Base-by-base conservation (phyloP, 2,329 filamentous ascomycete species). In the Xylariaceae sp. region DNA sequence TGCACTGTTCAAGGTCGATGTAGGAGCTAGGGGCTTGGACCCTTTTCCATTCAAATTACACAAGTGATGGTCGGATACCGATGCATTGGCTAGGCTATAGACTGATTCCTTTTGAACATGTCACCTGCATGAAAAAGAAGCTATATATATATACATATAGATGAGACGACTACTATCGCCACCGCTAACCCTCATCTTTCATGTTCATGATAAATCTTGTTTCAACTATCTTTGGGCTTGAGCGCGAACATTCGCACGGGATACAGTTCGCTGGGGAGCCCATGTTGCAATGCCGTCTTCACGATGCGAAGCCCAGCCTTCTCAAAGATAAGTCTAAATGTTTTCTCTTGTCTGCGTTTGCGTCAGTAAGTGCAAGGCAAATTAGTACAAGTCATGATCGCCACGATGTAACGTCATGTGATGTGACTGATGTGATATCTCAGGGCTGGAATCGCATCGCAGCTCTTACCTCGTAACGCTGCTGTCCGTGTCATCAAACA, bases 231-330 rank as follows among this genome's bases (percentile, higher is more conserved):
- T 50, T 61, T 60, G 3, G 85, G 83, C 62, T 82, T 84, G 63
- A 96, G 72, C 1, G 90, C 92, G 73, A 92, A 96, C 70, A 87
- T 88, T 64, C 84, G 82, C 15, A 96, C 87, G 0, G 90, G 88
- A 62, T 87, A 86, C 26, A 96, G 69, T 36, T 80, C 79, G 37
- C 64, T 64, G 1, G 72, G 69, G 24, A 80, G 71, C 7, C 69
- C 72, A 48, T 81, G 83, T 73, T 95, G 89, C 43, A 89, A 62
- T 69, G 94, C 89, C 0, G 82, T 85, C 67, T 77, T 82, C 29
- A 91, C 72, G n/a, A 96, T 67, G 48, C 76, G 79, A 60, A 95
- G 68, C 0, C 85, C 87, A 0, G 89, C 89, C 44, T 84, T 70
- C 49, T 81, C 76, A 66, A 96, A 96, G 7, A 96, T 68, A 5